A percentile compares a stretch with the other conserved stretches of the same genome.
phyloP scores from a whole-genome alignment of 129 eudicot species.

The Flaveria trinervia region DNA sequence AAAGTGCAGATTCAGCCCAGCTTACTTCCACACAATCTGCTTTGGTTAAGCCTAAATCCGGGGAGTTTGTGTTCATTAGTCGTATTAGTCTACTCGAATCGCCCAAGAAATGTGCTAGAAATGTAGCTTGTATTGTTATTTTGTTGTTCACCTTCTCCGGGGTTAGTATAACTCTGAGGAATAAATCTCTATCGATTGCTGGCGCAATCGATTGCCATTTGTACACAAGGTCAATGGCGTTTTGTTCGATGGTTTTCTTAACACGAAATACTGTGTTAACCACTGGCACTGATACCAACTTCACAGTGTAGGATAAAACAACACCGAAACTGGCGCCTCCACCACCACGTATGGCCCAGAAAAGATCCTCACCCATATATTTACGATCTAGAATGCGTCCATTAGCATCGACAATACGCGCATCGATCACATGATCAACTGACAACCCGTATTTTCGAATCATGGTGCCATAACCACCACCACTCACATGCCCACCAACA shows the following conservation, averaged over 20 bases:
- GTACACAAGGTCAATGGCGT: not conserved
- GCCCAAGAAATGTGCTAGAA: conserved; percentile 26
- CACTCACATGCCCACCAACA: conserved; percentile 27
- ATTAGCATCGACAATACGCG: not conserved
- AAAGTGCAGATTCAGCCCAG: conserved; percentile 14
- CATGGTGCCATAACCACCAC: conserved; percentile 30
- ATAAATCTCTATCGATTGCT: not conserved
- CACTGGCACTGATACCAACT: not conserved
- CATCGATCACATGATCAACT: conserved; percentile 26
- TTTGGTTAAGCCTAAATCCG: not conserved
- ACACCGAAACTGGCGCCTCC: conserved; percentile 30
- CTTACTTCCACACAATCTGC: conserved; percentile 27
- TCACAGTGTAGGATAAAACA: conserved; percentile 20
- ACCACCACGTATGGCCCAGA: conserved; percentile 27
- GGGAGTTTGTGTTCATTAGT: conserved; percentile 5
- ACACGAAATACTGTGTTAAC: conserved; percentile 9
- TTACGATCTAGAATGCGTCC: conserved; percentile 14
- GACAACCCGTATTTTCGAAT: conserved; percentile 27
- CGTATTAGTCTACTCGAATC: not conserved
- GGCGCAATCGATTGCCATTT: conserved; percentile 18
- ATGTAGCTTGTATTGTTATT: conserved; percentile 11
- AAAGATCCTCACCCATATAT: conserved; percentile 29
- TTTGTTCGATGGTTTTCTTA: not conserved
- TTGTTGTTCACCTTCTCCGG: not conserved
- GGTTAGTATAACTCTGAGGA: not conserved